These are phyloP conservation scores for Aspergillus texensis DNA, from an alignment of 2,329 filamentous ascomycete genomes.

Conservation along the genomic window DNA sequence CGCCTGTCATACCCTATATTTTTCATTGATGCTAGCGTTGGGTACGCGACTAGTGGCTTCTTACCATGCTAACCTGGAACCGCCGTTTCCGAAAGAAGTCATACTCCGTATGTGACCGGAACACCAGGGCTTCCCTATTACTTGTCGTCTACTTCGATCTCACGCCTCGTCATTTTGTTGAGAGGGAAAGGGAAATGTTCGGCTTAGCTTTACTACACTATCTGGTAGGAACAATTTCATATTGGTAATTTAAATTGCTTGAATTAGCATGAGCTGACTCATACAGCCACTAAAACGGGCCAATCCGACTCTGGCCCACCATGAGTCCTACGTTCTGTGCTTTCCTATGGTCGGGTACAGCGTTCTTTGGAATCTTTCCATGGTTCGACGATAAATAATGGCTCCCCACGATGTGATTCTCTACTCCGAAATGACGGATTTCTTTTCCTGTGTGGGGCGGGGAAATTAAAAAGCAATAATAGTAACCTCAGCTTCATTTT, in stretches of 20 bases:
- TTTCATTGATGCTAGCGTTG: background rate
- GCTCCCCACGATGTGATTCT: background rate
- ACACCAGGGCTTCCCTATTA: background rate
- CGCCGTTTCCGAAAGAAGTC: slow-evolving; percentile 4
- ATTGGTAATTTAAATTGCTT: background rate
- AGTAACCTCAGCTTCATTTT: slow-evolving; percentile 3
- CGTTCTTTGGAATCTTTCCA: background rate
- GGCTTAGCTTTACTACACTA: background rate
- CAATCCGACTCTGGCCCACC: background rate
- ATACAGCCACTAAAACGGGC: background rate
- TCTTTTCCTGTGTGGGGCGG: background rate
- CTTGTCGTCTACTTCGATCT: background rate
- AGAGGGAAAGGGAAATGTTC: background rate
- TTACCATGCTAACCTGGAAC: background rate
- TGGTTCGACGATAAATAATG: background rate
- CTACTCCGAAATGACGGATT: background rate
- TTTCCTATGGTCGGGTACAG: background rate
- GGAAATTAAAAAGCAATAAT: background rate
- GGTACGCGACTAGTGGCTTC: background rate
- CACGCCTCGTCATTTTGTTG: background rate
- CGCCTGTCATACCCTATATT: slow-evolving; percentile 4
- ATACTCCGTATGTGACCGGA: background rate
- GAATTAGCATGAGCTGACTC: background rate
- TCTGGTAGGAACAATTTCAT: background rate
- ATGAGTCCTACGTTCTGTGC: background rate